Evolutionary conservation across 345 rosid species (phyloP).

Genomic region (Linum tenue): DNA sequence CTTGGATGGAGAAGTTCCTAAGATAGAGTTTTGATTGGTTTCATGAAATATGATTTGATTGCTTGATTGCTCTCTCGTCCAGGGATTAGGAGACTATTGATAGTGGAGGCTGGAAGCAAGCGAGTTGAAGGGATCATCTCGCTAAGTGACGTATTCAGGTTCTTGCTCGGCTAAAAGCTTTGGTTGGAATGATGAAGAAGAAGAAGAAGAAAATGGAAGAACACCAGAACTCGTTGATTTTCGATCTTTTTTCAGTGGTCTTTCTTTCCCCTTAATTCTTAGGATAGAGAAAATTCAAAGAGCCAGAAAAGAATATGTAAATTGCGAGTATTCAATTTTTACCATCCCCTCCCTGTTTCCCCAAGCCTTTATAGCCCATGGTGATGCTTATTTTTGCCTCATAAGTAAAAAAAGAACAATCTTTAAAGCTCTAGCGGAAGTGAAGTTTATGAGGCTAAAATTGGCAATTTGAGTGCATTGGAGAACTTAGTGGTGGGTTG

Average conservation of each 20-base stretch:
- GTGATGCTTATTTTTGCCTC: not conserved
- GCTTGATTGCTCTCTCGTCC: not conserved
- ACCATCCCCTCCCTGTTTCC: conserved; percentile 7
- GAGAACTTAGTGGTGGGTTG: conserved; percentile 11
- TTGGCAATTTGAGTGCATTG: conserved; percentile 1
- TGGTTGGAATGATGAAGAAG: not conserved
- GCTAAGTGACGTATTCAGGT: conserved; percentile 57
- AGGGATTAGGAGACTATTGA: conserved; percentile 67
- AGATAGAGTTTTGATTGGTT: not conserved
- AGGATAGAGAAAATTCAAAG: conserved; percentile 35
- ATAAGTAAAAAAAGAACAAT: not conserved
- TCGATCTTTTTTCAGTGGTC: conserved; percentile 13
- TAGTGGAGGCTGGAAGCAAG: conserved; percentile 82
- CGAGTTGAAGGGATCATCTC: conserved; percentile 82
- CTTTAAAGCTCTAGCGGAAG: conserved; percentile 10
- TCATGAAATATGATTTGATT: too few relatives aligned
- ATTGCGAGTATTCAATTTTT: conserved; percentile 28
- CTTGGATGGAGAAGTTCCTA: not conserved
- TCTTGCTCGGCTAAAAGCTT: conserved; percentile 38
- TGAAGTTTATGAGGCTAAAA: conserved; percentile 5
- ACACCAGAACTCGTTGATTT: conserved; percentile 8
- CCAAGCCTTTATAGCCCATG: not conserved
- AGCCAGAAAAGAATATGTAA: conserved; percentile 34
- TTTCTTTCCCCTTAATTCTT: conserved; percentile 10
- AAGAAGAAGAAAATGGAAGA: not conserved